Conservation (phyloP, 2,329 filamentous ascomycete genomes). For the Penicillium glabrum region DNA sequence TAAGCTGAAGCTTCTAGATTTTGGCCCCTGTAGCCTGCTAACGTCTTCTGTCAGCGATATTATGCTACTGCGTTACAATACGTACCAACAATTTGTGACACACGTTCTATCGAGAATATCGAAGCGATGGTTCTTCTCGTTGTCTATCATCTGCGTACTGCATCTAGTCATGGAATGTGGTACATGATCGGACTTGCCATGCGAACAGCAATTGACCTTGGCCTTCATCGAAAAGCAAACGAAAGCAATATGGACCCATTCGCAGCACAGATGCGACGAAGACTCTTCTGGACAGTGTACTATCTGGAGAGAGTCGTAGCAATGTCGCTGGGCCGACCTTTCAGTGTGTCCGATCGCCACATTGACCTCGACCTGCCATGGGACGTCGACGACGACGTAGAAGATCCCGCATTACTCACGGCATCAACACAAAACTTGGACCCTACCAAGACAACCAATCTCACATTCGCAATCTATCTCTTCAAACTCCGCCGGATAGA, state of each 20-base stretch:
- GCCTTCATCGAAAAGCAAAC: slow-evolving; percentile 51
- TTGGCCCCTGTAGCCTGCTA: not conserved
- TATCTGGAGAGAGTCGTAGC: slow-evolving; percentile 52
- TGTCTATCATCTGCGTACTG: slow-evolving; percentile 53
- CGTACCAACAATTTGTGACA: slow-evolving; percentile 50
- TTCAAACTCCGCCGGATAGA: slow-evolving; percentile 50
- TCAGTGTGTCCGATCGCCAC: slow-evolving; percentile 53
- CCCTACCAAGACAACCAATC: slow-evolving; percentile 30
- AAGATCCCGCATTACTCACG: slow-evolving; percentile 35
- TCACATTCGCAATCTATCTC: slow-evolving; percentile 47
- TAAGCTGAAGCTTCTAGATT: slow-evolving; percentile 15
- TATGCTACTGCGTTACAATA: slow-evolving; percentile 53
- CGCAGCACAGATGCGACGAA: slow-evolving; percentile 46
- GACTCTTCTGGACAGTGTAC: slow-evolving; percentile 55
- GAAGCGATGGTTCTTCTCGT: slow-evolving; percentile 55
- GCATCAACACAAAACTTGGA: slow-evolving; percentile 26
- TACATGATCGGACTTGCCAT: slow-evolving; percentile 57
- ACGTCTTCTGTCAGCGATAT: slow-evolving; percentile 40
- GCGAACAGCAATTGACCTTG: slow-evolving; percentile 54
- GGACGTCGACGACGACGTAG: slow-evolving; percentile 45
- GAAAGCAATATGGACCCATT: slow-evolving; percentile 44
- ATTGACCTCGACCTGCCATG: slow-evolving; percentile 52
- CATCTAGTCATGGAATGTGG: slow-evolving; percentile 54
- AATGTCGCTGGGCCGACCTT: slow-evolving; percentile 52
- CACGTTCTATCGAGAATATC: slow-evolving; percentile 52